Evolutionary conservation across 83 land plant species (phyloP).

Genomic region (Isoetes engelmannii): DNA sequence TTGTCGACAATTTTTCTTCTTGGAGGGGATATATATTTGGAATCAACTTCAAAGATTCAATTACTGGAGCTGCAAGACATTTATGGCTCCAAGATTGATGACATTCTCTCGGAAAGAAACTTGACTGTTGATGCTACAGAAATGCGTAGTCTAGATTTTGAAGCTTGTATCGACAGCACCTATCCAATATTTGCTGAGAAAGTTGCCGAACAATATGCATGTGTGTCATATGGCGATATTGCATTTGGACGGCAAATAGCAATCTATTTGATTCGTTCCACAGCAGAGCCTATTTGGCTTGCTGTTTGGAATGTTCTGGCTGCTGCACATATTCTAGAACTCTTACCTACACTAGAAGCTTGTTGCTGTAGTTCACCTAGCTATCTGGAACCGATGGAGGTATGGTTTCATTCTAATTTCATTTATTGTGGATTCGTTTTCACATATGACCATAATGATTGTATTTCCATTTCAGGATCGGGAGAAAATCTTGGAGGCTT

Average conservation of each 20-base stretch:
- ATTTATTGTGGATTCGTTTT: background rate
- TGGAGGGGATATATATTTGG: slow-evolving; percentile 56
- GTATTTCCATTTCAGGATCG: slow-evolving; percentile 41
- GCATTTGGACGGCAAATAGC: slow-evolving; percentile 80
- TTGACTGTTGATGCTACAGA: background rate
- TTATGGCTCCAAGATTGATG: slow-evolving; percentile 31
- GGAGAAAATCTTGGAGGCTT: slow-evolving; percentile 60
- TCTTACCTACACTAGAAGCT: slow-evolving; percentile 55
- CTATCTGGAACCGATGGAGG: slow-evolving; percentile 80
- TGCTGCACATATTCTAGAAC: slow-evolving; percentile 54
- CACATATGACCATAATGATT: background rate
- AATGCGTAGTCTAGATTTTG: slow-evolving; percentile 47
- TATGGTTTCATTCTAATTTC: slow-evolving; percentile 20
- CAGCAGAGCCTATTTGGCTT: slow-evolving; percentile 49
- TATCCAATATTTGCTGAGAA: slow-evolving; percentile 72
- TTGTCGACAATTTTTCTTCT: slow-evolving; percentile 56
- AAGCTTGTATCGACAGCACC: slow-evolving; percentile 55
- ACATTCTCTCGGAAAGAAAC: slow-evolving; percentile 2
- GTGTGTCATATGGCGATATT: slow-evolving; percentile 78
- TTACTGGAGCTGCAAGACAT: slow-evolving; percentile 54
- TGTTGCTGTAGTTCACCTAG: slow-evolving; percentile 47
- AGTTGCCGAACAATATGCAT: slow-evolving; percentile 67
- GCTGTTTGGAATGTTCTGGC: slow-evolving; percentile 67
- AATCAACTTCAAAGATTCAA: slow-evolving; percentile 44
- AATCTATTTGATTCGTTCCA: slow-evolving; percentile 53